Percentiles rank a stretch among this genome's conserved stretches.
Conservation (phyloP, 2,329 filamentous ascomycete genomes). For the Ceratocystis smalleyi region DNA sequence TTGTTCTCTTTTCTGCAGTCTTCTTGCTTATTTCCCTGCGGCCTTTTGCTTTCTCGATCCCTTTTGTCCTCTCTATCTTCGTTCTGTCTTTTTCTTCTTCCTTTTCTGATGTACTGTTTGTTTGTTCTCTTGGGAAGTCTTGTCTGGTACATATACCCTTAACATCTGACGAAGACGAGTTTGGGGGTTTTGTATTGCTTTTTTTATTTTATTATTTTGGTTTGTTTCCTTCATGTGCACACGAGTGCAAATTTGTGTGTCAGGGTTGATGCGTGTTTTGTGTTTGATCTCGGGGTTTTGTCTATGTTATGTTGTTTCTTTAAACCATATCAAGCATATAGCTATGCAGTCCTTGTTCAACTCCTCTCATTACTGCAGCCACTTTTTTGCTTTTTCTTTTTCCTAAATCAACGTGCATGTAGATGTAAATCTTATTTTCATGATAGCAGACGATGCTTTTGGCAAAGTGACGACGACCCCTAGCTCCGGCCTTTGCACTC, state of each 20-base stretch:
- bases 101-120: neutral
- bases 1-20: neutral
- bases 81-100: neutral
- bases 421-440: neutral
- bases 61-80: neutral
- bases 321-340: neutral
- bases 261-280: neutral
- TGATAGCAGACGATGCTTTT: neutral
- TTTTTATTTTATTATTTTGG: neutral
- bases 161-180: neutral
- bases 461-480: neutral
- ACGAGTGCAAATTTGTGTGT: neutral
- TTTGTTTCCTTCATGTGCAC: neutral
- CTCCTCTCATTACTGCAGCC: neutral
- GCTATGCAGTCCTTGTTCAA: neutral
- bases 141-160: slow-evolving; percentile 4
- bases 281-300: neutral
- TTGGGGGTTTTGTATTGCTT: neutral
- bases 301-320: neutral
- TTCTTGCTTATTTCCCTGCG: neutral
- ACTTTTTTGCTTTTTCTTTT: too few relatives aligned
- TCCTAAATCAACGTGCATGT: neutral
- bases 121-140: slow-evolving; percentile 6
- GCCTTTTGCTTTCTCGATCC: neutral
- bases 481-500: neutral